A percentile compares a stretch with the other conserved stretches of the same genome.
phyloP scores from a whole-genome alignment of 768 basidiomycete species.

The Suillus bovinus region DNA sequence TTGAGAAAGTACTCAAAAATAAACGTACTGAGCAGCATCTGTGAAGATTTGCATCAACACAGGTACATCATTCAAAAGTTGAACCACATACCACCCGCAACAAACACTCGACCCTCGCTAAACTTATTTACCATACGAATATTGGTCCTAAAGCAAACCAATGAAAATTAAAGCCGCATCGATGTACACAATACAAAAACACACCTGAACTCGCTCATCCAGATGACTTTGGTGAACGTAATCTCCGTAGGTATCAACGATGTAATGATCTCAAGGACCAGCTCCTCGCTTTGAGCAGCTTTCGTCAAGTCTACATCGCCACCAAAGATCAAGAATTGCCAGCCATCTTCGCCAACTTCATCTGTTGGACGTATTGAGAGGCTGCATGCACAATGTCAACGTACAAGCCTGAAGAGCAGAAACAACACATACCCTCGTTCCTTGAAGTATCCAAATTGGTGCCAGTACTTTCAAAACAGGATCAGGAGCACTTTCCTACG shows the following conservation, averaged over 20 bases:
- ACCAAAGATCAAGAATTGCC: conserved; percentile 17
- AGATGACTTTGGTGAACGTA: conserved; percentile 27
- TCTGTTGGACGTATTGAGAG: conserved; percentile 20
- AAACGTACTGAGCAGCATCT: conserved; percentile 2
- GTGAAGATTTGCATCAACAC: not conserved
- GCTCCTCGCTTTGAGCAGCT: conserved; percentile 21
- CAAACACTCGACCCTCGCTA: not conserved
- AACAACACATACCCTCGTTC: not conserved
- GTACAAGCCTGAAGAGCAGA: not conserved
- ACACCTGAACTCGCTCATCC: conserved; percentile 31
- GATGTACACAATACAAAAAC: not conserved
- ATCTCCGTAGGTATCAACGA: conserved; percentile 16
- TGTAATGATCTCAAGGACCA: conserved; percentile 31
- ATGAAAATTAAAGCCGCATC: not conserved
- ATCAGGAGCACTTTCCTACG: not conserved
- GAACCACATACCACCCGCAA: conserved; percentile 2
- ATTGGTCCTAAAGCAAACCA: not conserved
- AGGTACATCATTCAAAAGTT: not conserved
- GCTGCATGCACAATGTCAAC: conserved; percentile 5
- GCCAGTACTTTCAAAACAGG: conserved; percentile 4
- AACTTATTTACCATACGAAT: not conserved
- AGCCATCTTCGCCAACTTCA: conserved; percentile 25
- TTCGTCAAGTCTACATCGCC: conserved; percentile 15
- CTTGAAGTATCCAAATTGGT: conserved; percentile 44
- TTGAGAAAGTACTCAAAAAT: not conserved